Base-by-base conservation (phyloP, 352 stramenopile species). In the Globisporangium sylvaticum region DNA sequence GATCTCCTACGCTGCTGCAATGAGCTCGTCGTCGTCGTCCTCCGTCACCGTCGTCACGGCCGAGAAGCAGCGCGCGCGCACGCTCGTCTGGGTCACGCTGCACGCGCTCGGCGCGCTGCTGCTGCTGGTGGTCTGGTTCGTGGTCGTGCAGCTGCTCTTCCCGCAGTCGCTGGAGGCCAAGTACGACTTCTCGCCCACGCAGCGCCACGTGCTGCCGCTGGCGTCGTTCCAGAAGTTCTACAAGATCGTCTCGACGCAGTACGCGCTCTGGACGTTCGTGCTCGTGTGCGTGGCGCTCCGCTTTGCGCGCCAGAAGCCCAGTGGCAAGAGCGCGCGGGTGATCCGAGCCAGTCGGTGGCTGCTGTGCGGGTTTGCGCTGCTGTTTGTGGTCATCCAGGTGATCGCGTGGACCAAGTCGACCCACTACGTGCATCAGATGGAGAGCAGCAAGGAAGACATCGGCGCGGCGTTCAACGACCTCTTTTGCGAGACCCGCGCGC, bases 401-500 rank as follows among this genome's bases (percentile, higher is more conserved):
- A 27, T 60, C 27, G 67, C 62, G 61, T 59, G 48, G 61, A 54
- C 32, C 50, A 72, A 42, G 55, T 72, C 44, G 60, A 68, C 46
- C 25, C 67, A 44, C 62, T 54, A 69, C 25, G 37, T 29, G 15
- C 37, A 57, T 24, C 29, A 46, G 18, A 39, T 72, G 20, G 34
- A 31, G 9, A 20, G 10, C 7, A 48, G 15, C 18, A 58, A 61
- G 24, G 34, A 8, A 9, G 67, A 54, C 18, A 37, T 72, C 37
- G 44, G 62, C 10, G 34, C 55, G 20, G 32, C 34, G 27, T 72
- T 72, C 67, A 72, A 69, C 62, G 44, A 42, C 2, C 52, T 68
- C 61, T 72, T 65, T 46, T 72, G 67, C 56, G 67, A 72, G 32
- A 60, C 65, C 29, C 61, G 56, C 55, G 67, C 62, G 22, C 65